Conservation (phyloP, 768 basidiomycete genomes). For the Leccinum subgranulosum region DNA sequence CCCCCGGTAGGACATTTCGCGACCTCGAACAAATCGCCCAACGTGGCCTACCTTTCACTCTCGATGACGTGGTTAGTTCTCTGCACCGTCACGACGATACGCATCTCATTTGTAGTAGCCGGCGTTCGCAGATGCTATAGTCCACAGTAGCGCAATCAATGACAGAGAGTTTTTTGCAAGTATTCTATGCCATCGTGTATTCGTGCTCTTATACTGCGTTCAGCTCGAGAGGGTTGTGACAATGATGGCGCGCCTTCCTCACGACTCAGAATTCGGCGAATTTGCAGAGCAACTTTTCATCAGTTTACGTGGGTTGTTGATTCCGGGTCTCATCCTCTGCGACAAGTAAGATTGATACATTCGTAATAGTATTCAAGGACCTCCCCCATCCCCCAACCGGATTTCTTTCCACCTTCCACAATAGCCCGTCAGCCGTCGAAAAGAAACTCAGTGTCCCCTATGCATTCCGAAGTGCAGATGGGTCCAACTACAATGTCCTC, state of each 20-base stretch:
- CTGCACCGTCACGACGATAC: neutral
- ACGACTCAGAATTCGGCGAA: conserved; percentile 26
- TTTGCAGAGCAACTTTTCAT: conserved; percentile 51
- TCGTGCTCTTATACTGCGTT: conserved; percentile 4
- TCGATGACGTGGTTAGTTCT: conserved; percentile 27
- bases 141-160: conserved; percentile 43
- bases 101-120: conserved; percentile 32
- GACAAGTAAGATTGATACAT: neutral
- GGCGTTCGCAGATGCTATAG: conserved; percentile 47
- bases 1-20: conserved; percentile 16
- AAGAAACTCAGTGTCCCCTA: conserved; percentile 35
- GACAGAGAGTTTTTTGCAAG: conserved; percentile 62
- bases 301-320: conserved; percentile 48
- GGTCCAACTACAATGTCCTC: conserved; percentile 56
- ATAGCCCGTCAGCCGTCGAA: neutral
- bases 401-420: conserved; percentile 38
- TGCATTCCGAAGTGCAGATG: conserved; percentile 57
- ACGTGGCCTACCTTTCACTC: conserved; percentile 26
- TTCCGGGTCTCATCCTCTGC: neutral
- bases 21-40: conserved; percentile 29
- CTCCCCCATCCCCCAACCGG: conserved; percentile 69
- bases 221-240: conserved; percentile 64
- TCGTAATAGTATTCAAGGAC: conserved; percentile 64
- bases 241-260: conserved; percentile 54
- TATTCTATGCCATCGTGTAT: conserved; percentile 5